These are phyloP conservation scores for Gliomastix tumulicola DNA, from an alignment of 2,329 filamentous ascomycete genomes.

Conservation along the genomic window DNA sequence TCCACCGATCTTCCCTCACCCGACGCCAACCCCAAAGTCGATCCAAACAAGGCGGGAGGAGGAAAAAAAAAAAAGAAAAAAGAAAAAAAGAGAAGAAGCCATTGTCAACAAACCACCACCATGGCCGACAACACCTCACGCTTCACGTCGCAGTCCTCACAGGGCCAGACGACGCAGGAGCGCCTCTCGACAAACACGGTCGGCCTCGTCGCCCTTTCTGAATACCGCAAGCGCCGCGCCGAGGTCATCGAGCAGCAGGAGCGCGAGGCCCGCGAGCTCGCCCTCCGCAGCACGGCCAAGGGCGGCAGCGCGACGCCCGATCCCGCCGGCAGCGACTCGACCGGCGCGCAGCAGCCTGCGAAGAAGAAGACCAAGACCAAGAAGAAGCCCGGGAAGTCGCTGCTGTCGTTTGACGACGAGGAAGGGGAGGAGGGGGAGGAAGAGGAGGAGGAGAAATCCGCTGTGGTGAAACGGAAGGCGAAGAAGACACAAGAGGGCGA, in stretches of 20 bases:
- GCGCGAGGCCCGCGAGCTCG: conserved; percentile 63
- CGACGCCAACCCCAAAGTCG: too few relatives aligned
- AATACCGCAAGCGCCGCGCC: conserved; percentile 92
- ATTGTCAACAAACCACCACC: not conserved
- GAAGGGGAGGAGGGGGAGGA: conserved; percentile 60
- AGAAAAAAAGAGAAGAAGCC: too few relatives aligned
- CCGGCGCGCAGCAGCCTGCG: conserved; percentile 5
- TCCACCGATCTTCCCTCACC: too few relatives aligned
- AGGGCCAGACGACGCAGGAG: conserved; percentile 68
- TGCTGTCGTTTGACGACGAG: conserved; percentile 62
- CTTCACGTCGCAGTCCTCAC: conserved; percentile 65
- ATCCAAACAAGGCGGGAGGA: too few relatives aligned
- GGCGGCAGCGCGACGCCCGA: not conserved
- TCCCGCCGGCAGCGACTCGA: not conserved
- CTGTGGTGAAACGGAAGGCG: conserved; percentile 16
- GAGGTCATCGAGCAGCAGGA: conserved; percentile 91
- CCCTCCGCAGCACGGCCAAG: conserved; percentile 20
- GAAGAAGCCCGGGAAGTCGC: conserved; percentile 31
- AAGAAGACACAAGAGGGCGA: conserved; percentile 25
- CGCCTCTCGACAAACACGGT: conserved; percentile 80
- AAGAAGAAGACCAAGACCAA: conserved; percentile 33
- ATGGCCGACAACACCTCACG: conserved; percentile 44
- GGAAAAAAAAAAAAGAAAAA: too few relatives aligned
- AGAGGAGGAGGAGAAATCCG: conserved; percentile 34
- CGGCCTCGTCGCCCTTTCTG: conserved; percentile 83